Base-by-base conservation (phyloP, 2,329 filamentous ascomycete genomes). In the Fusarium sp. region DNA sequence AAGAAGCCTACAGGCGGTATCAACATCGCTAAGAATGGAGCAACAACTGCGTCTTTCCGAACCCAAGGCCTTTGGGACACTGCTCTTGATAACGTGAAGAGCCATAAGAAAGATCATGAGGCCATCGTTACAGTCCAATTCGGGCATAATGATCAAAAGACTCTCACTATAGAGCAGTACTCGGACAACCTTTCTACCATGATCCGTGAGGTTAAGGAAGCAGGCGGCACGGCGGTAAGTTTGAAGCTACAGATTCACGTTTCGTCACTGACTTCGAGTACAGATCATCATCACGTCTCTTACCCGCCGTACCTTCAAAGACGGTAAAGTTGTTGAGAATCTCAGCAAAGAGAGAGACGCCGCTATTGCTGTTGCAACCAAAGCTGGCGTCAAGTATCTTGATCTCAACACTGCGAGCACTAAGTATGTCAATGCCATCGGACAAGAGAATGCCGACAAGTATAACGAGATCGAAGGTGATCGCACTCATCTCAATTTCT, bases 381-480 rank as follows among this genome's bases (percentile, higher is more conserved):
- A 56, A 3, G 40, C 64, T 7, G 57, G 64, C 0, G 18, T 68
- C 0, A 41, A 57, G 9, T 68, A 57, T 6, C 0, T 67, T 0
- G 64, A 67, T 17, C 64, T 67, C 1, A 67, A 67, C 3, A 30
- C 64, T 0, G 64, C 56, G 1, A 67, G 64, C 2, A 68, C 64
- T n/a, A 64, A 64, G 15, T 67, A 67, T 1, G 57, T 68, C 3
- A 67, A 67, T 3, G 49, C 56, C 2, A 68, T 67, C 3, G 64
- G 64, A 0, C 64, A 67, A 2, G 64, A 68, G 2, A 48, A 68
- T 17, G 64, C 64, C 1, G 64, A 67, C 0, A 67, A 35, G 18
- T 67, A 67, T 23, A 67, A 67, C 3, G 57, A 68, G 18, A n/a
- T 57, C 1, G 64, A 68, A 3, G 64, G 64, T 14, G 64, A 67